Evolutionary conservation across 768 basidiomycete genomes (phyloP).

Genomic region (Phlebiopsis gigantea): DNA sequence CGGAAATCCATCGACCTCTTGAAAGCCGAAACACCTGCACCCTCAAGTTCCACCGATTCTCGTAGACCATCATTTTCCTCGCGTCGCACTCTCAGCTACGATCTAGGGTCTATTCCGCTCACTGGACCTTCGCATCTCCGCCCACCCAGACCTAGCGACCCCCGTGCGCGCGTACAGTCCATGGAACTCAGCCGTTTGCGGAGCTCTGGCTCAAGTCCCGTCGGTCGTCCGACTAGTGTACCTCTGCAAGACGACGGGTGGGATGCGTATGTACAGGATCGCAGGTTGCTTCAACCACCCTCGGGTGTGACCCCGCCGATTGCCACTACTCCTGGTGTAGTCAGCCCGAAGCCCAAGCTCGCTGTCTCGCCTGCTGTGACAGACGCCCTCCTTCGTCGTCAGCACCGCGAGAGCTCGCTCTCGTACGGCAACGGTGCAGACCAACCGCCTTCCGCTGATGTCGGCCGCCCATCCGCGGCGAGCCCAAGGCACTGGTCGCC

Average conservation of each 20-base stretch:
- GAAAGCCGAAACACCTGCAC: constrained; percentile 64
- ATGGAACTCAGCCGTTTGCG: constrained; percentile 58
- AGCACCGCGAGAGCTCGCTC: constrained; percentile 64
- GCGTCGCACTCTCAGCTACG: constrained; percentile 62
- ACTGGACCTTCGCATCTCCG: constrained; percentile 53
- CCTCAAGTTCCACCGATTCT: constrained; percentile 50
- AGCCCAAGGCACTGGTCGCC: constrained; percentile 16
- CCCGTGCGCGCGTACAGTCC: constrained; percentile 64
- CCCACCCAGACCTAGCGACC: constrained; percentile 63
- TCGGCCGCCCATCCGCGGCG: neutral
- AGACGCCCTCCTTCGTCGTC: constrained; percentile 68
- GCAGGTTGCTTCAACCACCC: constrained; percentile 81
- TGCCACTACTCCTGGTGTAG: constrained; percentile 43
- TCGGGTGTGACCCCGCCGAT: constrained; percentile 79
- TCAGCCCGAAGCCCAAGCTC: constrained; percentile 35
- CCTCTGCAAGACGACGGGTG: constrained; percentile 78
- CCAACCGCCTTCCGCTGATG: neutral
- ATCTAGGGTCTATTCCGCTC: constrained; percentile 48
- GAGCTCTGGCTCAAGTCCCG: constrained; percentile 42
- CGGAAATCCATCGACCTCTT: constrained; percentile 74
- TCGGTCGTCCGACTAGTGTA: constrained; percentile 65
- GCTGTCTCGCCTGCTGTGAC: constrained; percentile 68
- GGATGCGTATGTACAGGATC: constrained; percentile 81
- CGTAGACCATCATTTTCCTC: constrained; percentile 62
- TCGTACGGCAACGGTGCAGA: constrained; percentile 27